phyloP scores from a whole-genome alignment of 2,329 filamentous ascomycete genomes.

The Coccinonectria pachysandricola region DNA sequence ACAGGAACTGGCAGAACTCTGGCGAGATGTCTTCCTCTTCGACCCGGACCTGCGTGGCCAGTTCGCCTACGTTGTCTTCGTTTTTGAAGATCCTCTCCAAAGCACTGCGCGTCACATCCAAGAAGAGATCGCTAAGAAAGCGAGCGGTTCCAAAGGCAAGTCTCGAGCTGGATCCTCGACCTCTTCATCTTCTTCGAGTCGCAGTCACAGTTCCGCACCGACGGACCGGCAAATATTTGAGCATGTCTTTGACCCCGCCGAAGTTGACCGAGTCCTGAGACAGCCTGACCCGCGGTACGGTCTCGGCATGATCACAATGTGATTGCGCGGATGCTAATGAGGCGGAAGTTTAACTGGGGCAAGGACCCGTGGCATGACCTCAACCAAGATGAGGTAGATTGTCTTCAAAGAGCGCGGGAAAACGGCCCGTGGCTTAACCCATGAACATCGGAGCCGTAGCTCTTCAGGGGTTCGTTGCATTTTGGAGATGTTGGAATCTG shows the following conservation, averaged over 20 bases:
- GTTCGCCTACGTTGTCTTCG: constrained; percentile 52
- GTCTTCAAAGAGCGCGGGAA: no score
- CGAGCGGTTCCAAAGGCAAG: constrained; percentile 25
- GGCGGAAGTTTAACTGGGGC: constrained; percentile 1
- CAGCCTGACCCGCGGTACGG: constrained; percentile 45
- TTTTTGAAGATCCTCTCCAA: constrained; percentile 48
- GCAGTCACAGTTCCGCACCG: constrained; percentile 19
- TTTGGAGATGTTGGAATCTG: no score
- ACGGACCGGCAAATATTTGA: constrained; percentile 44
- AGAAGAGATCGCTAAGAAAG: constrained; percentile 46
- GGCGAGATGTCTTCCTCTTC: constrained; percentile 54
- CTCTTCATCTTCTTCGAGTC: constrained; percentile 18
- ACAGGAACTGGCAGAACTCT: constrained; percentile 53
- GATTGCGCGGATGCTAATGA: constrained; percentile 3
- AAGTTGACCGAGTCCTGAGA: constrained; percentile 39
- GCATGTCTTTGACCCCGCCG: constrained; percentile 38
- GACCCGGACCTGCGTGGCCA: constrained; percentile 52
- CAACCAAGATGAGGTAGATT: no score
- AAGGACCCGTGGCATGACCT: constrained; percentile 5
- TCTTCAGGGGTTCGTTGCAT: no score
- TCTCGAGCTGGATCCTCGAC: constrained; percentile 20
- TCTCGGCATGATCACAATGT: constrained; percentile 40
- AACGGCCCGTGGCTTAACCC: no score
- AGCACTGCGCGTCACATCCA: constrained; percentile 43
- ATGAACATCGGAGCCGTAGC: no score